Conservation (phyloP, 306 rosid species). For the Ormosia emarginata region DNA sequence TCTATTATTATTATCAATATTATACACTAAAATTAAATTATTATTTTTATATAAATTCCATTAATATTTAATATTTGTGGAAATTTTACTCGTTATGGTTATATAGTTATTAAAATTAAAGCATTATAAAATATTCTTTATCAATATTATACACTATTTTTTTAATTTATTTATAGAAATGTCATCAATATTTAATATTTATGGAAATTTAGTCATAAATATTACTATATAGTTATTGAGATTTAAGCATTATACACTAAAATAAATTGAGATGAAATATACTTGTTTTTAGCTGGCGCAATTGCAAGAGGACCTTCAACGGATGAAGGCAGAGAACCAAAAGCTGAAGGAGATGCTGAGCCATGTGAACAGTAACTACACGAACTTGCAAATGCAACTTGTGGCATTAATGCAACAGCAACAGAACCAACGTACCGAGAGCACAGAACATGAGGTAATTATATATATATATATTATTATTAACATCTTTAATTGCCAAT, state of each 20-base stretch:
- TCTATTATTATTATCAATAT: too few species aligned
- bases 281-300: constrained; percentile 40
- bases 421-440: constrained; percentile 15
- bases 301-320: constrained; percentile 48
- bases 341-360: constrained; percentile 55
- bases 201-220: neutral
- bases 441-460: constrained; percentile 29
- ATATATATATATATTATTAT: neutral
- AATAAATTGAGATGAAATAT: neutral
- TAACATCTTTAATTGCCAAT: neutral
- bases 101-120: too few species aligned
- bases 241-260: neutral
- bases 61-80: too few species aligned
- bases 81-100: too few species aligned
- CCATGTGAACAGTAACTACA: constrained; percentile 53
- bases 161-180: neutral
- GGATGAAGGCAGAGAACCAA: constrained; percentile 55
- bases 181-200: neutral
- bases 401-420: constrained; percentile 50
- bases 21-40: neutral
- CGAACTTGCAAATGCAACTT: constrained; percentile 50
- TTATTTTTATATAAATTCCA: neutral
- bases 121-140: neutral
- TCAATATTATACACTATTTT: neutral
- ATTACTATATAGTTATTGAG: neutral